Evolutionary conservation across 176 grass and related monocot species (phyloP), one percentile per base, ranked within the genome.

Genomic region (Carex kokanica): DNA sequence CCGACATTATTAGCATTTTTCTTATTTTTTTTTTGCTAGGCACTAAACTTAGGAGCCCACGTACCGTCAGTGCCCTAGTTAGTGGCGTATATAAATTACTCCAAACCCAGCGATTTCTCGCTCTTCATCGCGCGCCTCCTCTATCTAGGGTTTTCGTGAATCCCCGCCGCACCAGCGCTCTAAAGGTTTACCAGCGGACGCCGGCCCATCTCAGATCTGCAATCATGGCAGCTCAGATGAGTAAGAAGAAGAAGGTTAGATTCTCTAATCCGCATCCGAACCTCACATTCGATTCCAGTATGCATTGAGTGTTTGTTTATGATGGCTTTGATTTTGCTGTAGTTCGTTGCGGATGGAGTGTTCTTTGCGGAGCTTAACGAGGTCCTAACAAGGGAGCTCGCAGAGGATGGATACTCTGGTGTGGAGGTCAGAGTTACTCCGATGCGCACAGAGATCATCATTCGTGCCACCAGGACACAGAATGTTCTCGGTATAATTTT

Each of bases 221-320:
- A 78, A 34, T 54, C 87, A 93, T 97, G 91, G 87, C 91, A 81
- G 85, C 91, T 84, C 93, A 97, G 84, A 93, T 93, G 87, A 97
- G 94, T 86, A 97, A 97, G 87, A 97, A 93, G 89, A 93, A 91
- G 91, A 97, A 97, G 94, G 94, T 88, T 86, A 52, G 63, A 52
- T 29, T 29, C 64, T 70, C 12, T 21, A 20, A 49, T 70, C 31
- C 62, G 6, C 8, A 74, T 52, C 16, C 32, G 14, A 52, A n/a
- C 53, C 36, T 72, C 15, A 29, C 7, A 78, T 78, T 68, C 8
- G 0, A 8, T 68, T 74, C 60, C 54, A 21, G 47, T 78, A 68
- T 17, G 21, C 2, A 36, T 40, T n/a, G 17, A 20, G 16, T n/a
- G 67, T 43, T 71, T 45, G 8, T 45, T 71, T 71, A 41, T 43